Evolutionary conservation across 164 flowering plant species (phyloP).

Genomic region (Nelumbo lutea): DNA sequence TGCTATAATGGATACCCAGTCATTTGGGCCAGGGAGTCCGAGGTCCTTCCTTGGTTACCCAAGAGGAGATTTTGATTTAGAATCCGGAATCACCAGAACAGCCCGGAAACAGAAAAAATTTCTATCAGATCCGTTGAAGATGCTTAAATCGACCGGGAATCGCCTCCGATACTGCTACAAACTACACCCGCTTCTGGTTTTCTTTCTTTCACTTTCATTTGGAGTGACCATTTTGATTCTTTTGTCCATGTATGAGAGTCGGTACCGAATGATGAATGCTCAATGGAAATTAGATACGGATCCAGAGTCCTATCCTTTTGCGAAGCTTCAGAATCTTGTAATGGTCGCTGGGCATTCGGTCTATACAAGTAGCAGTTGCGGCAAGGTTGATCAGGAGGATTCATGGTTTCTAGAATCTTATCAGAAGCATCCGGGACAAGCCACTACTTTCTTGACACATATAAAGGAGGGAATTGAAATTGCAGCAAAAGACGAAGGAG

Average conservation of each 20-base stretch:
- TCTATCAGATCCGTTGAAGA: conserved; percentile 25
- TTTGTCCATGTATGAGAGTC: conserved; percentile 49
- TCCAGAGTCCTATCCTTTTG: conserved; percentile 43
- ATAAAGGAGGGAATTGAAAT: conserved; percentile 74
- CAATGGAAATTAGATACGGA: conserved; percentile 25
- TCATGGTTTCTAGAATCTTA: conserved; percentile 93
- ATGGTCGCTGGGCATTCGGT: conserved; percentile 99
- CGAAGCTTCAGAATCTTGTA: conserved; percentile 64
- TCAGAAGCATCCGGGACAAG: conserved; percentile 92
- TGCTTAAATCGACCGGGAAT: conserved; percentile 53
- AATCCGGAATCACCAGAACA: conserved; percentile 56
- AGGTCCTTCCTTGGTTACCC: conserved; percentile 70
- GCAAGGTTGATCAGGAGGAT: conserved; percentile 68
- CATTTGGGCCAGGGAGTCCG: conserved; percentile 53
- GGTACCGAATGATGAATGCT: conserved; percentile 20
- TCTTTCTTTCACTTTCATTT: conserved; percentile 52
- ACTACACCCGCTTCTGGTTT: conserved; percentile 55
- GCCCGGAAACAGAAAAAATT: conserved; percentile 41
- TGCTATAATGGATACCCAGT: conserved; percentile 47
- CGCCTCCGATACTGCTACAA: conserved; percentile 52
- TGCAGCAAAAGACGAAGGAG: conserved; percentile 61
- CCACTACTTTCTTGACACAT: conserved; percentile 74
- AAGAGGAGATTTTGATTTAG: conserved; percentile 74
- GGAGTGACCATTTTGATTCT: conserved; percentile 51
- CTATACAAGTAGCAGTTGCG: conserved; percentile 84